Evolutionary conservation across 805 yeast genomes (phyloP).

Genomic region (Vanderwaltozyma verrucispora): DNA sequence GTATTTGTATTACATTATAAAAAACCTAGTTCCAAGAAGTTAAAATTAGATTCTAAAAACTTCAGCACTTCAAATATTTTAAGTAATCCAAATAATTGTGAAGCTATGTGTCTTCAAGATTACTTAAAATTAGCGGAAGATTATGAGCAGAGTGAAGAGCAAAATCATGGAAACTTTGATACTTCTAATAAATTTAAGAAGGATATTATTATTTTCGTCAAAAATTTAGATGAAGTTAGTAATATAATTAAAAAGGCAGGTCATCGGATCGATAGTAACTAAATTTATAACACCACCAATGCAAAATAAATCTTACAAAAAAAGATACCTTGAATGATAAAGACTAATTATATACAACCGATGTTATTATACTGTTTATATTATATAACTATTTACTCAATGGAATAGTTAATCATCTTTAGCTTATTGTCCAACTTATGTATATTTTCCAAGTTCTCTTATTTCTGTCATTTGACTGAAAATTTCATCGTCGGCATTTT

Average conservation of each 20-base stretch:
- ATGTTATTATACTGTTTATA: no score
- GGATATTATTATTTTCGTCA: slow-evolving; percentile 12
- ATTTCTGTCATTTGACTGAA: no score
- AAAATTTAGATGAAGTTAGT: slow-evolving; percentile 11
- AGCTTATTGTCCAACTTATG: no score
- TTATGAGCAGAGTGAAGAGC: not conserved
- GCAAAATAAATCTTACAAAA: no score
- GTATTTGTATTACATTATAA: slow-evolving; percentile 23
- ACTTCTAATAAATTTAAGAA: slow-evolving; percentile 1
- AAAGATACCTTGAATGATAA: no score
- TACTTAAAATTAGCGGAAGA: slow-evolving; percentile 1
- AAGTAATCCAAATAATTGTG: not conserved
- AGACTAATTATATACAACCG: no score
- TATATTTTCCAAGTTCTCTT: no score
- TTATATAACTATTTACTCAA: no score
- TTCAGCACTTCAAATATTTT: not conserved
- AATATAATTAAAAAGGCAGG: slow-evolving; percentile 9
- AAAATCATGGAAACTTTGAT: no score
- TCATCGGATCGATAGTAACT: not conserved
- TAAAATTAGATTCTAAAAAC: not conserved
- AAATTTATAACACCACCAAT: no score
- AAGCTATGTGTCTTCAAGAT: slow-evolving; percentile 9
- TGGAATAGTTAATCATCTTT: no score
- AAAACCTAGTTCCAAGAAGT: not conserved
- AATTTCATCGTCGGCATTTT: no score